A percentile compares a stretch with the other conserved stretches of the same genome.
These are phyloP conservation scores for Paraglomus brasilianum DNA, from an alignment of 192 early-diverging fungal genomes.

Conservation along the genomic window DNA sequence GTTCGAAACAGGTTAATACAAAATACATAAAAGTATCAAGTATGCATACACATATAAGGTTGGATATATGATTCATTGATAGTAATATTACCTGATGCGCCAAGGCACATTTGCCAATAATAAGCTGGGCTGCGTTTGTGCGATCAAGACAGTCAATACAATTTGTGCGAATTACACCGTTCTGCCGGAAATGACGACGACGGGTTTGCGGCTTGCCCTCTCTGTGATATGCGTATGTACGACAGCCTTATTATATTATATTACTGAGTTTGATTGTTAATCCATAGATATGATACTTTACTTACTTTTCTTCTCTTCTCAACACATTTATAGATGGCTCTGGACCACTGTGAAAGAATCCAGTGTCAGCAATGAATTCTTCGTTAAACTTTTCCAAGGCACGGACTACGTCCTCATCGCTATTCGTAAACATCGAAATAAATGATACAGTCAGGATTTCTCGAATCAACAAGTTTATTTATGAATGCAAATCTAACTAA, in stretches of 20 bases:
- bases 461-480: neutral
- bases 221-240: conserved; percentile 6
- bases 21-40: neutral
- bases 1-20: too few species aligned
- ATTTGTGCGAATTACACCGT: conserved; percentile 90
- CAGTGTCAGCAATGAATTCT: conserved; percentile 79
- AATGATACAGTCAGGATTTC: neutral
- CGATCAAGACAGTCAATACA: conserved; percentile 98
- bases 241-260: neutral
- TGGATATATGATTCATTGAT: too few species aligned
- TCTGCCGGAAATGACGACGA: conserved; percentile 53
- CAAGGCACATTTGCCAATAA: conserved; percentile 92
- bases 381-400: conserved; percentile 87
- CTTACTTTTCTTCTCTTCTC: conserved; percentile 30
- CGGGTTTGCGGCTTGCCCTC: conserved; percentile 29
- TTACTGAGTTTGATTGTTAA: neutral
- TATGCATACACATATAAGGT: neutral
- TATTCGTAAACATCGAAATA: neutral
- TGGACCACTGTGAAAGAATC: conserved; percentile 89
- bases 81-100: conserved; percentile 73
- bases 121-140: conserved; percentile 96
- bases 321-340: conserved; percentile 48
- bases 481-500: conserved; percentile 20
- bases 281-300: neutral
- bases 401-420: conserved; percentile 83